Conservation (phyloP, 1,139 yeast genomes). For the Pneumocystis canis region DNA sequence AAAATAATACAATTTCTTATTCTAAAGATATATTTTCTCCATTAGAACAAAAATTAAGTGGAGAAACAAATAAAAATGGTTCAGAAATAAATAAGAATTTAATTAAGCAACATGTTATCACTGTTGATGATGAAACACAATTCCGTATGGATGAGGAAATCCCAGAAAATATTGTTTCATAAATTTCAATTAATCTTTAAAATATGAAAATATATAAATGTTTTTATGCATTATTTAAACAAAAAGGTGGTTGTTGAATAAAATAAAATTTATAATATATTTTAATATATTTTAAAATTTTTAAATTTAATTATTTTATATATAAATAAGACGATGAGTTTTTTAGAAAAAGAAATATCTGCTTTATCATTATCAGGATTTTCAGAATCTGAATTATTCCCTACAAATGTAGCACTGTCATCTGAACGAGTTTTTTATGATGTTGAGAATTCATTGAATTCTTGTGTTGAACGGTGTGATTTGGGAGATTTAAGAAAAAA, state of each 20-base stretch:
- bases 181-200: neutral
- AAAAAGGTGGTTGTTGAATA: too few species aligned
- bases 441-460: neutral
- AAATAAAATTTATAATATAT: neutral
- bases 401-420: neutral
- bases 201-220: neutral
- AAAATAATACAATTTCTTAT: neutral
- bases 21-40: neutral
- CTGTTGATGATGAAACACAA: neutral
- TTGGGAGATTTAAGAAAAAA: neutral
- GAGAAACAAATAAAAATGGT: neutral
- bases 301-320: neutral
- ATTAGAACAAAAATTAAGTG: neutral
- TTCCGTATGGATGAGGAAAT: neutral
- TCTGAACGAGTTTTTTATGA: neutral
- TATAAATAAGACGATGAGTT: neutral
- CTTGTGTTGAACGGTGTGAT: neutral
- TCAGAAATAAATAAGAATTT: neutral
- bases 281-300: neutral
- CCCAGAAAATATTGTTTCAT: neutral
- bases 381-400: neutral
- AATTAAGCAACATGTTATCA: neutral
- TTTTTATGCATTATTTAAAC: neutral
- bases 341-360: neutral
- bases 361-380: neutral